phyloP scores from a whole-genome alignment of 495 filamentous ascomycete genomes.

The Tuber microsphaerosporum region DNA sequence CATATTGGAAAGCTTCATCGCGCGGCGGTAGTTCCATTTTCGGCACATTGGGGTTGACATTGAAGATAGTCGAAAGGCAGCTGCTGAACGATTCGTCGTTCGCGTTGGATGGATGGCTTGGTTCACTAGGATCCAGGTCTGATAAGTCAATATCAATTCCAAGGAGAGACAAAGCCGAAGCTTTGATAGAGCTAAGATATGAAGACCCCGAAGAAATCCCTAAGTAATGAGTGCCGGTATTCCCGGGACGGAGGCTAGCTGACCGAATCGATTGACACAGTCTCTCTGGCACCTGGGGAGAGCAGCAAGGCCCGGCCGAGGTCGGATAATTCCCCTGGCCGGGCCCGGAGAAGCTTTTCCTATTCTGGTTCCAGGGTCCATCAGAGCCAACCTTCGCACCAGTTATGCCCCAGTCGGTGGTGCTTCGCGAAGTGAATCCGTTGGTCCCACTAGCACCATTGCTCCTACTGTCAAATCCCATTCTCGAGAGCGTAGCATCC shows the following conservation, averaged over 20 bases:
- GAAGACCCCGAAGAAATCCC: slow-evolving; percentile 62
- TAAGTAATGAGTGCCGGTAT: slow-evolving; percentile 61
- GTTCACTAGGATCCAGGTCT: slow-evolving; percentile 53
- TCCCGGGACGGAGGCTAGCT: slow-evolving; percentile 50
- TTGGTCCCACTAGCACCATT: slow-evolving; percentile 13
- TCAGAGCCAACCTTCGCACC: slow-evolving; percentile 8
- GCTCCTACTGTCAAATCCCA: slow-evolving; percentile 30
- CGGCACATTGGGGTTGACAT: slow-evolving; percentile 51
- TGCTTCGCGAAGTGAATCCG: slow-evolving; percentile 19
- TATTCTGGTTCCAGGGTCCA: slow-evolving; percentile 21
- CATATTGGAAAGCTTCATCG: slow-evolving; percentile 55
- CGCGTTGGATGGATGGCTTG: slow-evolving; percentile 48
- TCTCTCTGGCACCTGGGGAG: slow-evolving; percentile 44
- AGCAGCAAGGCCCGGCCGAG: slow-evolving; percentile 22
- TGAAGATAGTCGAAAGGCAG: slow-evolving; percentile 56
- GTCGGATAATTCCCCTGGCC: slow-evolving; percentile 15
- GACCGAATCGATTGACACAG: slow-evolving; percentile 44
- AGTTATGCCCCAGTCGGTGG: slow-evolving; percentile 20
- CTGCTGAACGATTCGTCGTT: slow-evolving; percentile 58
- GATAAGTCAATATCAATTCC: slow-evolving; percentile 71
- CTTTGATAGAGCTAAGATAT: slow-evolving; percentile 64
- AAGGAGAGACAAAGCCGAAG: slow-evolving; percentile 63
- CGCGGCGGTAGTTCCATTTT: slow-evolving; percentile 53
- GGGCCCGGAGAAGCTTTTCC: slow-evolving; percentile 18
- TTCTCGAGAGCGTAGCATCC: slow-evolving; percentile 40